Evolutionary conservation across 345 rosid species (phyloP), one percentile per base, ranked within the genome.

Genomic region (Sisymbrium irio): DNA sequence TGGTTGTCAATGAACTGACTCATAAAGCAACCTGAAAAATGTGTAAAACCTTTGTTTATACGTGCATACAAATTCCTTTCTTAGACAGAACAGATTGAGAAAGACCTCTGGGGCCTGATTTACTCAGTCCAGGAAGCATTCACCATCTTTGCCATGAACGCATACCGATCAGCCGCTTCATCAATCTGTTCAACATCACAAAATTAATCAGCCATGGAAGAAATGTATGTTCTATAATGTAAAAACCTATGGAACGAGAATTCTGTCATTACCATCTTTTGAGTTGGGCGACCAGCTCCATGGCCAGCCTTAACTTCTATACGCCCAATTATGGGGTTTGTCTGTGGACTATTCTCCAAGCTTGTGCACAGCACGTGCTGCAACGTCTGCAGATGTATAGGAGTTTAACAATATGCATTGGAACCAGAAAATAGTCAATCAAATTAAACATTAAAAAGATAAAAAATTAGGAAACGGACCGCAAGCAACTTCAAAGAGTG

Each of bases 301-400:
- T 92, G 97, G 18, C 97, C 99, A 0, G 97, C 95, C 72, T 95
- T 92, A 9, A 89, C 83, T 69, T 94, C 99, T 4, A 94, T 91
- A 44, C 91, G 93, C 55, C 93, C 96, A 4, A 94, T 79, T 11
- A 94, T 85, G 4, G 95, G 97, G 74, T 91, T 94, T 62, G 85
- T 89, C 80, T 94, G 97, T 4, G 87, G 96, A 79, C 91, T 89
- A 12, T 85, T 83, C 74, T 89, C 92, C 80, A 88, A 73, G 83
- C 96, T 89, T 15, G 93, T 83, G 84, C 90, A 81, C 47, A 94
- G 67, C 56, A 83, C 83, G 39, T 94, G 60, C 64, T 94, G 96
- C 97, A 89, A 68, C 4, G 98, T 91, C 98, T 94, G 86, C 39
- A 39, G 19, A 45, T 60, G 17, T 15, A 40, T 51, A 74, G 53